Evolutionary conservation across 108 stramenopile genomes (phyloP).

Genomic region (Bacterosira constricta): DNA sequence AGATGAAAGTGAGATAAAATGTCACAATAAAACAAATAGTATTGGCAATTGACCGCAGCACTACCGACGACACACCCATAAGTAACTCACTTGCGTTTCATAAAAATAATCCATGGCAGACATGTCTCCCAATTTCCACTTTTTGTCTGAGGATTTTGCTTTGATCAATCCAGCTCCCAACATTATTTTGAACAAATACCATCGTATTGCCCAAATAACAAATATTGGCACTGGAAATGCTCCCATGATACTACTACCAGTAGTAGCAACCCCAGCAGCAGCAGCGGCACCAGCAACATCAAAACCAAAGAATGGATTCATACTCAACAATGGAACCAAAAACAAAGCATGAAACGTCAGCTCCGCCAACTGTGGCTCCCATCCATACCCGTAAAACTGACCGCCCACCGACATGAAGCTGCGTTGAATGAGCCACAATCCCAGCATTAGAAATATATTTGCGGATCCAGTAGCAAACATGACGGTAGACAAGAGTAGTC

Average conservation of each 20-base stretch:
- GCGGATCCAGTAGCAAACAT: slow-evolving; percentile 59
- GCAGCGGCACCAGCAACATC: background rate
- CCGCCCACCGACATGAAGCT: slow-evolving; percentile 71
- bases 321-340: slow-evolving; percentile 60
- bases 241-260: background rate
- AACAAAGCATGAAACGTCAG: slow-evolving; percentile 66
- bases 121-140: slow-evolving; percentile 63
- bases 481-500: slow-evolving; percentile 42
- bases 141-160: slow-evolving; percentile 46
- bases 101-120: slow-evolving; percentile 74
- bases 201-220: slow-evolving; percentile 57
- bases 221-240: slow-evolving; percentile 40
- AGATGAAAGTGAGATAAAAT: background rate
- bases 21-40: background rate
- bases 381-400: slow-evolving; percentile 67
- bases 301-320: slow-evolving; percentile 47
- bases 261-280: background rate
- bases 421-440: slow-evolving; percentile 62
- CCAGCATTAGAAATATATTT: slow-evolving; percentile 62
- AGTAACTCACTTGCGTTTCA: slow-evolving; percentile 55
- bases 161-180: slow-evolving; percentile 75
- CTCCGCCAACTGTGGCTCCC: slow-evolving; percentile 75
- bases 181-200: slow-evolving; percentile 72
- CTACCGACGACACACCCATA: background rate
- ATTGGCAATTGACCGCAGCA: no score